Conservation (phyloP, 1,284 basidiomycete species). For the Ustilago esculenta region DNA sequence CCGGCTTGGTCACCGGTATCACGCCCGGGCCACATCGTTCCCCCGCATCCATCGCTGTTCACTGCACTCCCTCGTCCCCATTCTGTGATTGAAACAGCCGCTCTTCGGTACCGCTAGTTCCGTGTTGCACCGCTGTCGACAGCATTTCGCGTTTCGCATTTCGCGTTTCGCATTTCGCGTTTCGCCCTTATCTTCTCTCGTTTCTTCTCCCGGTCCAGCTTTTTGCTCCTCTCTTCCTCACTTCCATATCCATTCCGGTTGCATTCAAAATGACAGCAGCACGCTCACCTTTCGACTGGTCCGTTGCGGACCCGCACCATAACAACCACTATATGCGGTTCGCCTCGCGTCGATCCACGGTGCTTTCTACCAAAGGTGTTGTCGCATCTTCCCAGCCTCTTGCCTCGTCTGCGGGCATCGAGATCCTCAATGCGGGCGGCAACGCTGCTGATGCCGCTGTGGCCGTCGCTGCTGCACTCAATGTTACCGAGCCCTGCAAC, state of each 20-base stretch:
- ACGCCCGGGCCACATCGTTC: neutral
- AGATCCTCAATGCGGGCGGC: constrained; percentile 86
- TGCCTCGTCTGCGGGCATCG: constrained; percentile 85
- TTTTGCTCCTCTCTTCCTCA: too few species aligned
- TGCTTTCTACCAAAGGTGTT: constrained; percentile 77
- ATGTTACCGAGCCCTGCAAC: constrained; percentile 70
- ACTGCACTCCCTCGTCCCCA: too few species aligned
- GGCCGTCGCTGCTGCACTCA: constrained; percentile 85
- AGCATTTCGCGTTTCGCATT: too few species aligned
- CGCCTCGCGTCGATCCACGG: constrained; percentile 56
- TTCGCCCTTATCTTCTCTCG: neutral
- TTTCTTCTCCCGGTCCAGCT: neutral
- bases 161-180: too few species aligned
- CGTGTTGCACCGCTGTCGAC: neutral
- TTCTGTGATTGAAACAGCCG: neutral
- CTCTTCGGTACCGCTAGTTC: neutral
- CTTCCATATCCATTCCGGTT: too few species aligned
- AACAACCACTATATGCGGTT: constrained; percentile 41
- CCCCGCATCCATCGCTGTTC: neutral
- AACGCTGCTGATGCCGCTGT: constrained; percentile 78
- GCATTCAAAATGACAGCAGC: constrained; percentile 1
- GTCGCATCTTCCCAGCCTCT: constrained; percentile 90
- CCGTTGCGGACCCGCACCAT: constrained; percentile 38
- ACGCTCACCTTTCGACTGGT: constrained; percentile 42
- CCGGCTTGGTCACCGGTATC: constrained; percentile 3